Base-by-base conservation (phyloP, 2,329 filamentous ascomycete genomes). In the Colletotrichum scovillei region DNA sequence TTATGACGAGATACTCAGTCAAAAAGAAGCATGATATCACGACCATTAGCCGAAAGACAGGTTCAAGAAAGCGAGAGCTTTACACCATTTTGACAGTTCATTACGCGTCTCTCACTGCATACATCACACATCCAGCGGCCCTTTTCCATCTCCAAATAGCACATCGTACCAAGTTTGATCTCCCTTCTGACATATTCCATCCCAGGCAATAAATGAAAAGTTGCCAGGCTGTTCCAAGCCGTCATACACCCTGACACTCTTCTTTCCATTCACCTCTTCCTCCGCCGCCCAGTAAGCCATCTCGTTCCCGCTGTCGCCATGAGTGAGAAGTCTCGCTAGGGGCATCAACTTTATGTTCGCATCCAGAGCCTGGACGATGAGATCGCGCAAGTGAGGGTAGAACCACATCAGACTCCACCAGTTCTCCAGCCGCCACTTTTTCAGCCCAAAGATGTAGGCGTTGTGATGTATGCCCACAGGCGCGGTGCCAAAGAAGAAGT, bases 391-490 rank as follows among this genome's bases (percentile, higher is more conserved):
- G 12, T 77, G 76, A 0, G 79, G 77, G 68, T 81, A 76, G 74
- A 81, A 83, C 82, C 82, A 83, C 78, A 79, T 83, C 67, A 75
- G 78, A 65, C 75, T 75, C 82, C 82, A 83, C 81, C 81, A 83
- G 28, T 81, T 63, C 65, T 77, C 76, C 4, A 83, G 66, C 5
- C 82, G 76, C 67, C 74, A 79, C 4, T 77, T 63, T 72, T 83
- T 83, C 60, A 81, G 77, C 6, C 78, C 78, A 14, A 77, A 71
- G 32, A 80, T 70, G 76, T 81, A 82, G n/a, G 81, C 81, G 75
- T 83, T 81, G 70, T 83, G 82, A 64, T 83, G 81, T 59, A 83
- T 82, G 9, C 80, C 82, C 16, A 82, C 78, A 30, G 82, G 82
- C 1, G 80, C 78, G 22, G 77, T 77, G 35, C 82, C 82, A 22